Base-by-base conservation (phyloP, 106 monocot species). In the Dioscorea alata region DNA sequence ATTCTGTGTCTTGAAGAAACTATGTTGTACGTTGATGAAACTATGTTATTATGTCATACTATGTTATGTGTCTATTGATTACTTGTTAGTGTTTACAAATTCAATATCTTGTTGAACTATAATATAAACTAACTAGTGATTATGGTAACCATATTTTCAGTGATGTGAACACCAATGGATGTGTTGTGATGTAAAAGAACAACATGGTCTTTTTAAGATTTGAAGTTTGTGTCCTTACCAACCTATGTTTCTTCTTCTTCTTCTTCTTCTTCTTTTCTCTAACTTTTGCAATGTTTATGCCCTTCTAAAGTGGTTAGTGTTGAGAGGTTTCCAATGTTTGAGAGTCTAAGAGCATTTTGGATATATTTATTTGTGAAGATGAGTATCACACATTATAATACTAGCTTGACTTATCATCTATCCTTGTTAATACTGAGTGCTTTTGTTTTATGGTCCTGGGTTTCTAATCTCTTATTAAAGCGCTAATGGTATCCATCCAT, bases 161-260 rank as follows among this genome's bases (percentile, higher is more conserved):
- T 59, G 94, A 94, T 70, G 94, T 90, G 83, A 94, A 94, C 70
- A 78, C 90, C 50, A 78, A 63, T 57, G 77, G 84, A 31, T 94
- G 94, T 81, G 67, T 69, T 59, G 73, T 94, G 61, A 94, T 94
- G 94, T 94, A 81, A 70, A 61, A 64, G 20, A 68, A 50, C 21
- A 49, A 49, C 33, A 64, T n/a, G 4, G 53, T 17, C 13, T 54
- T 35, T 22, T 23, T 17, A 13, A 17, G 52, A 60, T 66, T 18
- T 52, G 23, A 18, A 24, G 31, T 76, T 18, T 8, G 0, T 23
- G 32, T 48, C 42, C 42, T 42, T 42, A 42, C 42, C 42, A 32
- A 20, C 18, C 16, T 60, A 14, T 54, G 9, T 59, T 56, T 63
- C 60, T 0, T 16, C 13, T 49, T 56, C 60, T 67, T 49, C 19